Conservation (phyloP, 2,329 filamentous ascomycete species). For the Penicillium fuscoglaucum region DNA sequence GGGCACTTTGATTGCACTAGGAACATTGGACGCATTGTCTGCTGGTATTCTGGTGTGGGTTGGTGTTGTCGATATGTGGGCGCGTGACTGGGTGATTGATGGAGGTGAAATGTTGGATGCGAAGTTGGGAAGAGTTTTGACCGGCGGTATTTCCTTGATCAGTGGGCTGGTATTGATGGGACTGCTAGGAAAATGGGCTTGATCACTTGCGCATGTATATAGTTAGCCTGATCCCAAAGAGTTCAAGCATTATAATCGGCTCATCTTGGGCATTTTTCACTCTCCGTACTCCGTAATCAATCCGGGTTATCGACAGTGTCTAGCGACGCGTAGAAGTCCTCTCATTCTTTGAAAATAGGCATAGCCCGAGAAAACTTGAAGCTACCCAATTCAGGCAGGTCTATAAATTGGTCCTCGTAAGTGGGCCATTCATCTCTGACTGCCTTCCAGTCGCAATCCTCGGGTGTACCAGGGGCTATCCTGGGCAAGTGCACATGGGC, state of each 20-base stretch:
- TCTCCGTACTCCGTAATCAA: background rate
- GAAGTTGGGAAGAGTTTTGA: slow-evolving; percentile 48
- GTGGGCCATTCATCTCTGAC: too few relatives aligned
- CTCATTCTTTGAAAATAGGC: background rate
- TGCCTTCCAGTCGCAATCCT: too few relatives aligned
- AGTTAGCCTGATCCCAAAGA: too few relatives aligned
- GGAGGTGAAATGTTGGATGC: slow-evolving; percentile 59
- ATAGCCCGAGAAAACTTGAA: too few relatives aligned
- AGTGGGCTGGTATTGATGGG: slow-evolving; percentile 69
- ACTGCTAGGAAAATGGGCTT: slow-evolving; percentile 74
- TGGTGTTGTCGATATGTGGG: slow-evolving; percentile 77
- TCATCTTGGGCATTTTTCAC: background rate
- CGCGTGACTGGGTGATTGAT: slow-evolving; percentile 68
- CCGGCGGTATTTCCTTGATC: slow-evolving; percentile 57
- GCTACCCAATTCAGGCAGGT: too few relatives aligned
- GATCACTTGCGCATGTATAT: background rate
- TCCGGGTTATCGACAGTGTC: background rate
- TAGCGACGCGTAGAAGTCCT: background rate
- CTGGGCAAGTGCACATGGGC: background rate
- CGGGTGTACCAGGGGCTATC: too few relatives aligned
- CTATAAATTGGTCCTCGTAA: too few relatives aligned
- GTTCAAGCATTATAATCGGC: background rate
- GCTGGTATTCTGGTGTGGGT: slow-evolving; percentile 80
- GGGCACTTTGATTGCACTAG: slow-evolving; percentile 68
- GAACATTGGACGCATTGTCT: slow-evolving; percentile 70